Evolutionary conservation across 2,329 filamentous ascomycete species (phyloP).

Genomic region (Hypoxylon sp.): DNA sequence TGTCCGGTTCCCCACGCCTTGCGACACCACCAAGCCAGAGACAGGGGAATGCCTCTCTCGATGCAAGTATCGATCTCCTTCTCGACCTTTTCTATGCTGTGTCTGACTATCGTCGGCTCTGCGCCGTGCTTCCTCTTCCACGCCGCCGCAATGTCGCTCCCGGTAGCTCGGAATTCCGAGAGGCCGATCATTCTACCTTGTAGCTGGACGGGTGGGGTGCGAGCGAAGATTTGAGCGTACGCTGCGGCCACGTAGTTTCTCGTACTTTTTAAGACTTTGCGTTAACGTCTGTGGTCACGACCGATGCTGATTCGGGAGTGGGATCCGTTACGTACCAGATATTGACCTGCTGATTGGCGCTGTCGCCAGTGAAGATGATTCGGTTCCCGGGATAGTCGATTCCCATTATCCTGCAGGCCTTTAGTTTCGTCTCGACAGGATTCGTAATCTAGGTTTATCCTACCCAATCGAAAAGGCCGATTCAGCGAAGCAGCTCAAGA

Average conservation of each 20-base stretch:
- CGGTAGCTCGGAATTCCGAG: slow-evolving; percentile 39
- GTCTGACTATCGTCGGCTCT: slow-evolving; percentile 24
- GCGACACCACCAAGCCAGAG: slow-evolving; percentile 41
- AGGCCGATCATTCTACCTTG: slow-evolving; percentile 36
- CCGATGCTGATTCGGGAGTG: neutral
- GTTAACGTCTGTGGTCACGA: neutral
- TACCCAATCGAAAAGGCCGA: slow-evolving; percentile 37
- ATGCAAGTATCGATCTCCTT: slow-evolving; percentile 35
- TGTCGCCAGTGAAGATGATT: slow-evolving; percentile 36
- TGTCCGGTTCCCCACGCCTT: slow-evolving; percentile 41
- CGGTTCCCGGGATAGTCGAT: slow-evolving; percentile 34
- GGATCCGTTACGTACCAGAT: slow-evolving; percentile 28
- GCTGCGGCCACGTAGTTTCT: slow-evolving; percentile 42
- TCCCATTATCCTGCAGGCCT: slow-evolving; percentile 30
- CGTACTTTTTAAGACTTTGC: slow-evolving; percentile 28
- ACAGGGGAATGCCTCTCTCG: slow-evolving; percentile 24
- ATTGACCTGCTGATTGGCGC: slow-evolving; percentile 34
- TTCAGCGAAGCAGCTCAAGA: slow-evolving; percentile 41
- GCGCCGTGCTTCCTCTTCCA: slow-evolving; percentile 35
- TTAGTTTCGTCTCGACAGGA: slow-evolving; percentile 5
- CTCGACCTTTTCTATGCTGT: slow-evolving; percentile 39
- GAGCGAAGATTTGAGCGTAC: slow-evolving; percentile 42
- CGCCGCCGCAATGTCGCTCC: slow-evolving; percentile 33
- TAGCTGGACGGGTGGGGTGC: slow-evolving; percentile 34
- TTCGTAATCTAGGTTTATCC: neutral